These are phyloP conservation scores for Globisporangium acanthophoron DNA, from an alignment of 352 stramenopile genomes.

Conservation along the genomic window DNA sequence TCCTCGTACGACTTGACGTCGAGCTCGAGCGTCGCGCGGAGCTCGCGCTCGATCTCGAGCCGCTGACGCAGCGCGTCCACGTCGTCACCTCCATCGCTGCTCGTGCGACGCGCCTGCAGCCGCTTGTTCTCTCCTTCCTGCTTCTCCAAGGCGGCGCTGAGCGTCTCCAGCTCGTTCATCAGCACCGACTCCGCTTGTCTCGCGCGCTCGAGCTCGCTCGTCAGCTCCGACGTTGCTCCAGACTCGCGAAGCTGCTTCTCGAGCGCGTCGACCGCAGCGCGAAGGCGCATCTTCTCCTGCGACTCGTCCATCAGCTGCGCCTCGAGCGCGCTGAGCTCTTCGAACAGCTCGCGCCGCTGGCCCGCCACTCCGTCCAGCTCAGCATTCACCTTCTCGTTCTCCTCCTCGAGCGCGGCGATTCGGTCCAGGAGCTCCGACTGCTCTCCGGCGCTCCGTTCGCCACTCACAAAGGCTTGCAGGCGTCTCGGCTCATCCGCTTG, in stretches of 20 bases:
- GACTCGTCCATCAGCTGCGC: constrained; percentile 46
- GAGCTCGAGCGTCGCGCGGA: constrained; percentile 39
- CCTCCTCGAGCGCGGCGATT: constrained; percentile 11
- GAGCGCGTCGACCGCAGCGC: constrained; percentile 8
- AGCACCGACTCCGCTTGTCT: constrained; percentile 4
- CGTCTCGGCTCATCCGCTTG: background rate
- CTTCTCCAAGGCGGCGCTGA: constrained; percentile 4
- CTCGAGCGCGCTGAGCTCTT: constrained; percentile 43
- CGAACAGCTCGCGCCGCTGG: constrained; percentile 33
- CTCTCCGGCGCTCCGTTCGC: background rate
- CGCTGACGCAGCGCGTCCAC: constrained; percentile 23
- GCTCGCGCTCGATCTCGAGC: constrained; percentile 31
- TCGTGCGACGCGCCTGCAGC: constrained; percentile 1
- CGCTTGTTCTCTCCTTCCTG: constrained; percentile 8
- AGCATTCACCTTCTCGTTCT: constrained; percentile 16
- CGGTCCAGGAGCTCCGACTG: background rate
- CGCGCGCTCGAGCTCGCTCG: constrained; percentile 5
- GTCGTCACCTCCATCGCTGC: background rate
- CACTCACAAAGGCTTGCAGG: background rate
- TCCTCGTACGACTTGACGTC: constrained; percentile 71
- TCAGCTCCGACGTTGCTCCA: background rate
- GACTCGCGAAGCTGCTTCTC: constrained; percentile 9
- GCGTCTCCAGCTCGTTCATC: constrained; percentile 5
- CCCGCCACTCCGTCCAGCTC: constrained; percentile 26
- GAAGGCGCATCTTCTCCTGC: constrained; percentile 27